phyloP scores from a whole-genome alignment of 805 yeast genomes.

The Yamadazyma sp. region DNA sequence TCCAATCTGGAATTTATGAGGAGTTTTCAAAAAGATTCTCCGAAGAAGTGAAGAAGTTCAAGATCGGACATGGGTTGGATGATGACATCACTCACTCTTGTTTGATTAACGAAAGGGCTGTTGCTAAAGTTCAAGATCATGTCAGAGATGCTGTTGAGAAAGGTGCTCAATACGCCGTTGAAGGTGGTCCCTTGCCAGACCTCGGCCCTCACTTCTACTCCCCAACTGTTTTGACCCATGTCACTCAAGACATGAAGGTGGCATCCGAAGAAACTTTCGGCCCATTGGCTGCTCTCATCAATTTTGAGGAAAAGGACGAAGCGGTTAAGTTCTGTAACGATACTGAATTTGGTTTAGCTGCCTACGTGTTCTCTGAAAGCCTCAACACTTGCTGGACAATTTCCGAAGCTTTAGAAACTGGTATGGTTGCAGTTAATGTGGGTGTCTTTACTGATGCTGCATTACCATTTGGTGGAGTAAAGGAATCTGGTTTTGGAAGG shows the following conservation, averaged over 20 bases:
- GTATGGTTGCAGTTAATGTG: constrained; percentile 64
- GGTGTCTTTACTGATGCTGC: constrained; percentile 58
- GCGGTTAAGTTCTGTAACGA: constrained; percentile 56
- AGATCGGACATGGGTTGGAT: constrained; percentile 58
- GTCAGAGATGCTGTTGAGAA: constrained; percentile 52
- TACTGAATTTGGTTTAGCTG: constrained; percentile 56
- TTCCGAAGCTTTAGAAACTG: constrained; percentile 58
- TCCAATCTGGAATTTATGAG: constrained; percentile 66
- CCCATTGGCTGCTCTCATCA: constrained; percentile 58
- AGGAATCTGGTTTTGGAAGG: constrained; percentile 77
- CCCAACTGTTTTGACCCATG: constrained; percentile 55
- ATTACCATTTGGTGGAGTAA: constrained; percentile 77
- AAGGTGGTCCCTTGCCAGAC: constrained; percentile 53
- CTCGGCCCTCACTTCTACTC: constrained; percentile 53
- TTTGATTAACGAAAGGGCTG: constrained; percentile 50
- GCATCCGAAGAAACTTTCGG: constrained; percentile 64
- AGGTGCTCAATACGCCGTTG: constrained; percentile 51
- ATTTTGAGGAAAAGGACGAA: constrained; percentile 54
- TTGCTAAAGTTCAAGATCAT: constrained; percentile 56
- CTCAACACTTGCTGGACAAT: constrained; percentile 51
- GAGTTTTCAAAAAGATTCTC: constrained; percentile 53
- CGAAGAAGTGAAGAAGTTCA: constrained; percentile 46
- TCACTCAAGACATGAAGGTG: constrained; percentile 50
- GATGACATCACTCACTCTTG: constrained; percentile 55
- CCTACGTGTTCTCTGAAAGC: constrained; percentile 56